Percentiles rank a stretch among this genome's conserved stretches.
phyloP scores from a whole-genome alignment of 148 eudicot species.

The Rhododendron kiyosumense region DNA sequence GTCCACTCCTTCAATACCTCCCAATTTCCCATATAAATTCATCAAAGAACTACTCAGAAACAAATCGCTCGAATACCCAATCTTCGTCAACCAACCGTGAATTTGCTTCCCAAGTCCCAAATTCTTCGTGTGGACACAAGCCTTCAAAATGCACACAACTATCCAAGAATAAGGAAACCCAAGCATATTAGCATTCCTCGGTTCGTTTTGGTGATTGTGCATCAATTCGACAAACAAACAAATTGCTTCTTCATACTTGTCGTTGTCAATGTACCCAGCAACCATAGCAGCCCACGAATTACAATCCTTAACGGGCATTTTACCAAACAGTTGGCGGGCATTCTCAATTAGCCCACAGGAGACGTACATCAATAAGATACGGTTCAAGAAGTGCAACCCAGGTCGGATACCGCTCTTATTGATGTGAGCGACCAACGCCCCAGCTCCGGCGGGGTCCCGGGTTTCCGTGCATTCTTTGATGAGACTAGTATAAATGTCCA shows the following conservation, averaged over 20 bases:
- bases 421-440: constrained; percentile 37
- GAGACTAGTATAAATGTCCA: constrained; percentile 54
- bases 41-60: constrained; percentile 45
- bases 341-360: constrained; percentile 40
- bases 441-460: constrained; percentile 31
- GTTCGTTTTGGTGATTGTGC: not conserved
- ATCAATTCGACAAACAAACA: constrained; percentile 40
- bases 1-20: constrained; percentile 38
- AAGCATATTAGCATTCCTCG: constrained; percentile 11
- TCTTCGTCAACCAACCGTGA: constrained; percentile 61
- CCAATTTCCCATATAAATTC: constrained; percentile 51
- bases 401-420: constrained; percentile 25
- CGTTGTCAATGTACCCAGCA: constrained; percentile 30
- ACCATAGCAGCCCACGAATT: constrained; percentile 61
- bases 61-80: constrained; percentile 34
- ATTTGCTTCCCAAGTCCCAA: constrained; percentile 53
- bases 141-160: constrained; percentile 57
- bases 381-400: constrained; percentile 38
- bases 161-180: constrained; percentile 38
- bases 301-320: constrained; percentile 45
- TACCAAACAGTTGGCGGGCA: constrained; percentile 62
- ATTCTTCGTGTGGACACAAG: constrained; percentile 37
- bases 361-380: constrained; percentile 48
- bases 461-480: constrained; percentile 51
- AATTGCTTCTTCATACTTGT: constrained; percentile 28